These are phyloP conservation scores for Pelargonium myrrhifolium DNA, from an alignment of 441 rosid species.

Conservation along the genomic window DNA sequence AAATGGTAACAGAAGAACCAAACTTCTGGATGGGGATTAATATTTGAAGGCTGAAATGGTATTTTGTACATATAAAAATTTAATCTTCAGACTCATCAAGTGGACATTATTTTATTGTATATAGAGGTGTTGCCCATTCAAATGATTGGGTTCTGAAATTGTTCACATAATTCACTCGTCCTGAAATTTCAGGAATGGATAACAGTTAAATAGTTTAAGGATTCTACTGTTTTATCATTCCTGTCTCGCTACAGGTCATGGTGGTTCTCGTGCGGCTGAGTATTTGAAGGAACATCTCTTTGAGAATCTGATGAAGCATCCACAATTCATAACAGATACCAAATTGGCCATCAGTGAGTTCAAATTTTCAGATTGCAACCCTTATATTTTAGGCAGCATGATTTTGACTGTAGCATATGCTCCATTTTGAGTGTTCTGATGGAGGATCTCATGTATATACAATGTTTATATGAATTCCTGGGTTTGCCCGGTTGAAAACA, in stretches of 20 bases:
- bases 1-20: constrained; percentile 10
- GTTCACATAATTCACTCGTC: not conserved
- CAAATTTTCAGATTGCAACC: constrained; percentile 12
- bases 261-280: constrained; percentile 97
- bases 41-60: not conserved
- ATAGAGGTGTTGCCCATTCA: not conserved
- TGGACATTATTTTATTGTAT: not conserved
- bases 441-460: constrained; percentile 16
- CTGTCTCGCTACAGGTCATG: constrained; percentile 64
- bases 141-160: not conserved
- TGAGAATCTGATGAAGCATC: constrained; percentile 84
- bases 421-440: constrained; percentile 1
- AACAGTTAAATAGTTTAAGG: not conserved
- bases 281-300: constrained; percentile 87
- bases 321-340: constrained; percentile 66
- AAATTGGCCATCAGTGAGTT: constrained; percentile 73
- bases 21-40: not conserved
- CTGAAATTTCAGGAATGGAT: not conserved
- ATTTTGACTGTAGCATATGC: constrained; percentile 8
- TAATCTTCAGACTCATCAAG: not conserved
- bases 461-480: constrained; percentile 11
- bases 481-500: constrained; percentile 2
- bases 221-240: not conserved
- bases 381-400: constrained; percentile 9
- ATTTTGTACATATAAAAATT: too few species aligned